Evolutionary conservation across 805 yeast genomes (phyloP).

Genomic region (Candida mattraensis): DNA sequence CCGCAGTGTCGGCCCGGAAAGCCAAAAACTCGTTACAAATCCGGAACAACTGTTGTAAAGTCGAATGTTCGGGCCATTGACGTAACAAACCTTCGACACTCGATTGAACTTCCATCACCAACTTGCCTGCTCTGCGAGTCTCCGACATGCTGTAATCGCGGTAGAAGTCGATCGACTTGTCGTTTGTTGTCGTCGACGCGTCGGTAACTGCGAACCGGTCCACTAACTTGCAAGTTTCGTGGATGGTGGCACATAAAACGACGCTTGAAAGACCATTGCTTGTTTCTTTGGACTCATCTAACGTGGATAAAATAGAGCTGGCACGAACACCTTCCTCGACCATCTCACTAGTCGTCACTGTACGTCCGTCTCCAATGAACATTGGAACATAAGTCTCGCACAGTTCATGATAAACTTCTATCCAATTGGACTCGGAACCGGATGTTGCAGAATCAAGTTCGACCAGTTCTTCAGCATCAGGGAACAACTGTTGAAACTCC

Average conservation of each 20-base stretch:
- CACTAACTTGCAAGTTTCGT: not conserved
- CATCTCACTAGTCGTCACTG: slow-evolving; percentile 15
- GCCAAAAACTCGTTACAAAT: slow-evolving; percentile 65
- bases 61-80: slow-evolving; percentile 96
- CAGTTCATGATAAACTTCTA: slow-evolving; percentile 46
- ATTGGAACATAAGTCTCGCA: slow-evolving; percentile 49
- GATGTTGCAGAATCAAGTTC: slow-evolving; percentile 32
- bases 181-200: not conserved
- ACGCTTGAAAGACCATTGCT: not conserved
- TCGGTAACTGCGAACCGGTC: not conserved
- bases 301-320: no score
- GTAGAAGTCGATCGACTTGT: slow-evolving; percentile 56
- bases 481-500: slow-evolving; percentile 82
- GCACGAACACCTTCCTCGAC: no score
- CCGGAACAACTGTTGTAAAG: slow-evolving; percentile 64
- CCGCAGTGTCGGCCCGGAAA: slow-evolving; percentile 65
- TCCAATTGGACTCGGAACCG: slow-evolving; percentile 32
- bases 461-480: slow-evolving; percentile 75
- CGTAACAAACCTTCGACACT: slow-evolving; percentile 47
- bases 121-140: slow-evolving; percentile 53
- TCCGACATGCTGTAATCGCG: slow-evolving; percentile 60
- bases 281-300: no score
- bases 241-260: not conserved
- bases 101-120: slow-evolving; percentile 45
- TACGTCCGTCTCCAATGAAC: slow-evolving; percentile 30